Conservation (phyloP, 2,329 filamentous ascomycete genomes). For the Knoxdaviesia proteae region DNA sequence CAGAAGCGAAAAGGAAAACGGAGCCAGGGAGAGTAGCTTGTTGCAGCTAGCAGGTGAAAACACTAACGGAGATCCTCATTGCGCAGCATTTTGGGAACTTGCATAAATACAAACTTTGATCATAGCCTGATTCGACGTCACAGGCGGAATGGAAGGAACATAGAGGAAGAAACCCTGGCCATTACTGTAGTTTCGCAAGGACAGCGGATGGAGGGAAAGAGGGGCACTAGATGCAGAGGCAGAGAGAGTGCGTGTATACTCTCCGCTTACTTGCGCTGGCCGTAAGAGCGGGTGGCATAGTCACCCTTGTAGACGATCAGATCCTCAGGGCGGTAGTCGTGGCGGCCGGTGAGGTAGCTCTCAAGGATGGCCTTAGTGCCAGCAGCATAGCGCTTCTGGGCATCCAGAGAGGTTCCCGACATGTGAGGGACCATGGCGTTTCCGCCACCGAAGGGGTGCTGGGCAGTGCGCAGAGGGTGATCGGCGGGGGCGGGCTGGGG, state of each 20-base stretch:
- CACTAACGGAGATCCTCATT: no score
- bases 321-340: slow-evolving; percentile 80
- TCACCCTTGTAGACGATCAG: slow-evolving; percentile 78
- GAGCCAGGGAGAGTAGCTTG: no score
- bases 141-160: no score
- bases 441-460: slow-evolving; percentile 88
- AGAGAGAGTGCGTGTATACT: no score
- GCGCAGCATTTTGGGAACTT: no score
- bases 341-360: slow-evolving; percentile 70
- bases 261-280: slow-evolving; percentile 37
- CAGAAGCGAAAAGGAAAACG: no score
- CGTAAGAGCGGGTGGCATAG: slow-evolving; percentile 89
- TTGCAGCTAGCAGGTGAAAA: no score
- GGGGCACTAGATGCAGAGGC: background rate
- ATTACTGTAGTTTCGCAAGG: background rate
- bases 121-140: no score
- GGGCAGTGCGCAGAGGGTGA: slow-evolving; percentile 77
- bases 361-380: slow-evolving; percentile 79
- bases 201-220: background rate
- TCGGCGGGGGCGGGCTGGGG: slow-evolving; percentile 89
- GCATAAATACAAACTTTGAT: no score
- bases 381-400: slow-evolving; percentile 76
- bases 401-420: slow-evolving; percentile 96
- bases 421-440: slow-evolving; percentile 99
- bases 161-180: no score